Percentiles rank a stretch among this genome's conserved stretches.
Conservation (phyloP, 2,329 filamentous ascomycete genomes). For the Aspergillus glaucus region DNA sequence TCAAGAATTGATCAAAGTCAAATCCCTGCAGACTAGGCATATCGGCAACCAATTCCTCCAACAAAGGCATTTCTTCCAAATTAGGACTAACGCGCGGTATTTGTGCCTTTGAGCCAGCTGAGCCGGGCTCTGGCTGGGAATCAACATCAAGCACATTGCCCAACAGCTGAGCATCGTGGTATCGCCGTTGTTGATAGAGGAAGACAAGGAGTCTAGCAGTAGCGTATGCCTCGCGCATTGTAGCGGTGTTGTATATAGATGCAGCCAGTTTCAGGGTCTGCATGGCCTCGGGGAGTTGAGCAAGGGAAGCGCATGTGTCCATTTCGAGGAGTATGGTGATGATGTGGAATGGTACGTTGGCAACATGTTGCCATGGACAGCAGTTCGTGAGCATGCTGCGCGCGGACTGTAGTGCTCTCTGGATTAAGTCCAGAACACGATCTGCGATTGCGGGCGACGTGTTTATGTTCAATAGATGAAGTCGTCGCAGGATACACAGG, state of each 20-base stretch:
- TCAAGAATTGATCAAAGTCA: not conserved
- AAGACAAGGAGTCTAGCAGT: conserved; percentile 48
- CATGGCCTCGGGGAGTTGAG: conserved; percentile 47
- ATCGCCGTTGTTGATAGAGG: conserved; percentile 44
- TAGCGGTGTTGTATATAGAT: conserved; percentile 39
- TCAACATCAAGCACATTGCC: conserved; percentile 8
- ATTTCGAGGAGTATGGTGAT: conserved; percentile 51
- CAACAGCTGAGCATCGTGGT: conserved; percentile 30
- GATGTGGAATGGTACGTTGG: conserved; percentile 54
- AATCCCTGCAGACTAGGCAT: not conserved
- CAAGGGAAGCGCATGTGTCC: conserved; percentile 44
- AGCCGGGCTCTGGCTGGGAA: not conserved
- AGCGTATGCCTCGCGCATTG: conserved; percentile 46
- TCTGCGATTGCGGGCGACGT: conserved; percentile 34
- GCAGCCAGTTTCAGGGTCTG: conserved; percentile 38
- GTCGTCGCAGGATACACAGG: conserved; percentile 48
- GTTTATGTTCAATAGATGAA: conserved; percentile 43
- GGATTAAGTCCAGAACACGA: conserved; percentile 40
- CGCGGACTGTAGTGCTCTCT: conserved; percentile 41
- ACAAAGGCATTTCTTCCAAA: not conserved
- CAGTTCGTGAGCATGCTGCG: conserved; percentile 38
- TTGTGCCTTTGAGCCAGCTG: not conserved
- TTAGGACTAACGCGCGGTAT: not conserved
- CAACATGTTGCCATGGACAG: conserved; percentile 53
- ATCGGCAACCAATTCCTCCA: not conserved